phyloP scores from a whole-genome alignment of 192 early-diverging fungal genomes.

The Diversispora eburnea region DNA sequence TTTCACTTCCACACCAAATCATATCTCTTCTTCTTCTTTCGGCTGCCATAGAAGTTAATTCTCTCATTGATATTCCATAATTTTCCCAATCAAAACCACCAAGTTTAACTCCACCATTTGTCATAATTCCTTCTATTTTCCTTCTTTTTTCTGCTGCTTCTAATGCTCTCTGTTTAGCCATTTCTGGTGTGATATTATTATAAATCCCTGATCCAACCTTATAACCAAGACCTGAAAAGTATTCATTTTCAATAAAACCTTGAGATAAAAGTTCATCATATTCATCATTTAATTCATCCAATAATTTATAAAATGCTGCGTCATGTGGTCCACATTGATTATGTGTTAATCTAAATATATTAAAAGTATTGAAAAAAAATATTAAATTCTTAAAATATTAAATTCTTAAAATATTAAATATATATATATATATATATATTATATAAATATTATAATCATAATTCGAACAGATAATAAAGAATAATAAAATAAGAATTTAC shows the following conservation, averaged over 20 bases:
- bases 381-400: not conserved
- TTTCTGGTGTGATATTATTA: constrained; percentile 37
- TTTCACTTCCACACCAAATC: constrained; percentile 64
- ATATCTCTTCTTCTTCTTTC: constrained; percentile 60
- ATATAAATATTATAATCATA: too few relatives aligned
- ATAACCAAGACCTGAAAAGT: constrained; percentile 49
- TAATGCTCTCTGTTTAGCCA: constrained; percentile 41
- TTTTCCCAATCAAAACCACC: constrained; percentile 30
- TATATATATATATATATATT: too few relatives aligned
- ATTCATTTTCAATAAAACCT: constrained; percentile 50
- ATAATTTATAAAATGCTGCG: constrained; percentile 57
- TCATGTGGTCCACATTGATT: constrained; percentile 63
- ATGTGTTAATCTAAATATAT: constrained; percentile 38
- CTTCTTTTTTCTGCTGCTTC: constrained; percentile 55
- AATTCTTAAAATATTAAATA: not conserved
- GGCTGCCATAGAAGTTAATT: constrained; percentile 67
- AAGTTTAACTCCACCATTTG: constrained; percentile 50
- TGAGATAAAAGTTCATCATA: constrained; percentile 48
- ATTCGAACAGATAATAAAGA: not conserved
- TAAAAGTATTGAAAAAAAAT: too few relatives aligned
- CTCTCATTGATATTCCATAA: constrained; percentile 40
- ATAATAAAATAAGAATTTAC: constrained; percentile 25
- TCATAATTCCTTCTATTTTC: constrained; percentile 53
- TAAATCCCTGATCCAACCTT: constrained; percentile 44
- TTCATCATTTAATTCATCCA: constrained; percentile 59